Base-by-base conservation (phyloP, 805 yeast species). In the Lachancea nothofagi region DNA sequence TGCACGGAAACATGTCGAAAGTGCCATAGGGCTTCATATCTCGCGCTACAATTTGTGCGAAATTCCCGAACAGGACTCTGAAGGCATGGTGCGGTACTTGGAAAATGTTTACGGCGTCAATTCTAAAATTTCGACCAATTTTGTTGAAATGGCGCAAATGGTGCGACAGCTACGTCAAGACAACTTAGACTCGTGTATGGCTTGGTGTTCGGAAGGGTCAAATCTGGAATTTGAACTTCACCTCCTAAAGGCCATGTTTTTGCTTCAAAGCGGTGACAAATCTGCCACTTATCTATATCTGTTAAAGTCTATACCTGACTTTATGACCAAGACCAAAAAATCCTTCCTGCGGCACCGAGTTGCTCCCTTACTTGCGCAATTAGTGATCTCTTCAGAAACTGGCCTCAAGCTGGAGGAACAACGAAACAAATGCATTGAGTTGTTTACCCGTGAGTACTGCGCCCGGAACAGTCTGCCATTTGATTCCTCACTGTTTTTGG, bases 381-480 rank as follows among this genome's bases (percentile, higher is more conserved):
- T 59, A 14, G 36, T 62, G 13, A 43, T 57, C 7, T 46, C 49
- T 5, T 39, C 51, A 7, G 36, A 50, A 13, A 42, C 54, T 20
- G 37, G 47, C 24, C 34, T 53, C 10, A 33, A 22, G 42, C 55
- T 52, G 36, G 43, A 36, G 37, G 45, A 26, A 14, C 50, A 41
- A 45, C 47, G 48, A 29, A 51, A 40, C 26, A 59, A 42, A 27
- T 59, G 49, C 41, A 57, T 41, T 3, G 43, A 56, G 2, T 43
- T 65, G 24, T 70, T 78, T 42, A 62, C 74, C 2, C 64, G 69
- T 37, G 75, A 73, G 40, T 78, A 66, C 46, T 75, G 82, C 50
- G 54, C 71, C 0, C 46, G 64, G 25, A 55, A 72, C 14, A 75
- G 77, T 2, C 55, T 76, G 20, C 64, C 78, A 2, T 65, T 72